Evolutionary conservation across 2,329 filamentous ascomycete genomes (phyloP).

Genomic region (Aspergillus sp.): DNA sequence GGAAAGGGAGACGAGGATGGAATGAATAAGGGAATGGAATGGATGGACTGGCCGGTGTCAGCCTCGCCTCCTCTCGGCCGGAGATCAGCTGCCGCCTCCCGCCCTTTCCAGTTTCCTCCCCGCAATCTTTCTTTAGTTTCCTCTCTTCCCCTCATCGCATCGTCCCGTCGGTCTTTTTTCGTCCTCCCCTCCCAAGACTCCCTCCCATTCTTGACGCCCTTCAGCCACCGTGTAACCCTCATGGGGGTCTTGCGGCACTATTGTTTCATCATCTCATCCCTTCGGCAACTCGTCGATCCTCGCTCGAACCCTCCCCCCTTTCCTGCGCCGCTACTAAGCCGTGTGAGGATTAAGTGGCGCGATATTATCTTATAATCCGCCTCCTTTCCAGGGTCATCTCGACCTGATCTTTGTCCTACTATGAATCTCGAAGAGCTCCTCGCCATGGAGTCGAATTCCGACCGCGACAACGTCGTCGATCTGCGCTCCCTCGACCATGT

Average conservation of each 20-base stretch:
- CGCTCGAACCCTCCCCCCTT: constrained; percentile 11
- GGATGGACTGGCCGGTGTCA: background rate
- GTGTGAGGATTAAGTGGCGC: background rate
- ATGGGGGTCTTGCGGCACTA: constrained; percentile 21
- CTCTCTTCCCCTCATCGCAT: constrained; percentile 11
- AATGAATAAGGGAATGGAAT: constrained; percentile 1
- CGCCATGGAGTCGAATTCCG: constrained; percentile 28
- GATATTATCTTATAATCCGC: background rate
- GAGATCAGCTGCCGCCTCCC: constrained; percentile 10
- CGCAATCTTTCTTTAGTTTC: constrained; percentile 8
- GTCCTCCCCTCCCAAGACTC: background rate
- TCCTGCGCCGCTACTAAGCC: background rate
- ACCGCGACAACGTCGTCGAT: constrained; percentile 46
- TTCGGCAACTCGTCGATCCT: constrained; percentile 18
- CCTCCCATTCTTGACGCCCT: background rate
- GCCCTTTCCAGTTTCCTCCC: constrained; percentile 6
- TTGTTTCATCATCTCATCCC: constrained; percentile 22
- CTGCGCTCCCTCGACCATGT: constrained; percentile 60
- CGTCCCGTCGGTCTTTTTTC: constrained; percentile 12
- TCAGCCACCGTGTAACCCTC: constrained; percentile 20
- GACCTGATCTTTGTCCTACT: background rate
- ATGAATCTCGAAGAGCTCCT: constrained; percentile 36
- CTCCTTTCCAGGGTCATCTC: background rate
- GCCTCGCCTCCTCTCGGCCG: constrained; percentile 4
- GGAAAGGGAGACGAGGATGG: constrained; percentile 2